Percentiles rank a stretch among this genome's conserved stretches.
phyloP scores from a whole-genome alignment of 495 filamentous ascomycete species.

The Stereocaulon alpinum region DNA sequence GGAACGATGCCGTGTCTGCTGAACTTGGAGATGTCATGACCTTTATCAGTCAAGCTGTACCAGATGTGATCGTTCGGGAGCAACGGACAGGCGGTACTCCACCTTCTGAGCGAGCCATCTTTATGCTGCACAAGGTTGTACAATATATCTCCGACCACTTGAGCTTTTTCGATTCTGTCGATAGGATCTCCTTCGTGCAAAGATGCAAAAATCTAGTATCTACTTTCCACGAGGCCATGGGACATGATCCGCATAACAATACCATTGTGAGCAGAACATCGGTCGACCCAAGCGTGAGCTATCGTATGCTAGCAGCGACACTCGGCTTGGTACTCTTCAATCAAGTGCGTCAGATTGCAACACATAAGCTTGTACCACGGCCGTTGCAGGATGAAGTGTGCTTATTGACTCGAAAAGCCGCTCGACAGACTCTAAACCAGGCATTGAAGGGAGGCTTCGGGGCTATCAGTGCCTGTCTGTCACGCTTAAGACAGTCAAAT shows the following conservation, averaged over 20 bases:
- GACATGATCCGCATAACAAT: background rate
- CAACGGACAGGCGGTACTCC: background rate
- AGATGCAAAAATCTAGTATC: conserved; percentile 26
- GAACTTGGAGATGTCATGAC: conserved; percentile 53
- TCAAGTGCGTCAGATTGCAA: conserved; percentile 34
- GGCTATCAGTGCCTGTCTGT: background rate
- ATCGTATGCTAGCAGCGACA: conserved; percentile 24
- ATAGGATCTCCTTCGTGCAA: conserved; percentile 34
- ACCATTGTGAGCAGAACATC: background rate
- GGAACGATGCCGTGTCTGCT: conserved; percentile 60
- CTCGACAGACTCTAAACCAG: conserved; percentile 25
- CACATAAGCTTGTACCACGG: conserved; percentile 28
- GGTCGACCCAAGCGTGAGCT: conserved; percentile 15
- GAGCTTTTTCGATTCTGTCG: conserved; percentile 44
- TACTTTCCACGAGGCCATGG: conserved; percentile 24
- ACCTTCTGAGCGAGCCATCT: background rate
- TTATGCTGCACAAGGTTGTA: conserved; percentile 31
- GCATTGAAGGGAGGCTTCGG: background rate
- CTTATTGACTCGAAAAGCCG: conserved; percentile 26
- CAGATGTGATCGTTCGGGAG: background rate
- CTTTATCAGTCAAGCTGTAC: conserved; percentile 32
- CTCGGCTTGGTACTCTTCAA: conserved; percentile 34
- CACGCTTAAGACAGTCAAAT: background rate
- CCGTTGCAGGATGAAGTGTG: conserved; percentile 22
- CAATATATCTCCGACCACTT: conserved; percentile 39